phyloP scores from a whole-genome alignment of 305 asterid genomes.

The Fraxinus baroniana region DNA sequence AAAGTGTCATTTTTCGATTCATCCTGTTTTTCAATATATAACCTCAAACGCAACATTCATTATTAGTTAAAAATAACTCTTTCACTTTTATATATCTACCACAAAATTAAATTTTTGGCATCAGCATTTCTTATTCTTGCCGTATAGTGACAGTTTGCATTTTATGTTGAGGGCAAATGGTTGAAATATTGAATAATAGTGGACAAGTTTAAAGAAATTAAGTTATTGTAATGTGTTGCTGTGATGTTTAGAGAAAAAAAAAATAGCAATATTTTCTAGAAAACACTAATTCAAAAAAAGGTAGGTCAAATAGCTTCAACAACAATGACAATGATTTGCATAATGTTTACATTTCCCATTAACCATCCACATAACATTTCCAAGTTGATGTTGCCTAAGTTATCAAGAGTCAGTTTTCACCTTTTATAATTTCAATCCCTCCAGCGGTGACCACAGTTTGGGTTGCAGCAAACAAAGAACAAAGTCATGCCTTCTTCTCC shows the following conservation, averaged over 20 bases:
- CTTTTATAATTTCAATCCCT: slow-evolving; percentile 50
- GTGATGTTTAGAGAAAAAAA: neutral
- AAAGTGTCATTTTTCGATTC: too few relatives aligned
- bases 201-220: neutral
- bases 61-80: too few relatives aligned
- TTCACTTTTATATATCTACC: too few relatives aligned
- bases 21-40: too few relatives aligned
- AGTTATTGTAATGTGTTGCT: neutral
- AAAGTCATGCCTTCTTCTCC: slow-evolving; percentile 97
- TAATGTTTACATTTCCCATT: slow-evolving; percentile 2
- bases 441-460: slow-evolving; percentile 83
- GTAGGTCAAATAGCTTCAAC: neutral
- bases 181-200: too few relatives aligned
- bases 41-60: too few relatives aligned
- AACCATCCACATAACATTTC: slow-evolving; percentile 1
- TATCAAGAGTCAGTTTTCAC: slow-evolving; percentile 9
- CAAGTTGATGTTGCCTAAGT: slow-evolving; percentile 13
- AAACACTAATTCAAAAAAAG: slow-evolving; percentile 2
- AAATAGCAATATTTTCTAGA: neutral
- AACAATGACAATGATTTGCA: neutral
- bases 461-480: slow-evolving; percentile 92
- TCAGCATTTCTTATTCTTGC: too few relatives aligned
- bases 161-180: too few relatives aligned
- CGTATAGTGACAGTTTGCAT: too few relatives aligned
- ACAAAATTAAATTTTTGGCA: too few relatives aligned